Base-by-base conservation (phyloP, 257 asterid genomes). In the Agastache rugosa region DNA sequence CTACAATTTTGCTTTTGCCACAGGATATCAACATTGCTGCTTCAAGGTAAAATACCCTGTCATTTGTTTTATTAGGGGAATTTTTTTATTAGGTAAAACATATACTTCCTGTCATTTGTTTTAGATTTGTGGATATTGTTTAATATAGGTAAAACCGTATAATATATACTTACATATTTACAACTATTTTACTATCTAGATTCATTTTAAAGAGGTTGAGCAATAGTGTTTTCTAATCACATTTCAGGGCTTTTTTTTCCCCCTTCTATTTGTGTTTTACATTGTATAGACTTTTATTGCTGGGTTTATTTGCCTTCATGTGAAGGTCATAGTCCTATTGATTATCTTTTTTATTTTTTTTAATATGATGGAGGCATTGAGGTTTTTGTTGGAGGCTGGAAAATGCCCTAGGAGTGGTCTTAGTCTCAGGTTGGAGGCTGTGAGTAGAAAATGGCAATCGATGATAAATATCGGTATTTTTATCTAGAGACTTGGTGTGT, bases 1-100 rank as follows among this genome's bases (percentile, higher is more conserved):
- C 39, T n/a, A 42, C 44, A 35, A 66, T 0, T 82, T 73, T 70
- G 44, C 61, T 77, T 67, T 70, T 69, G 47, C 64, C 29, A 17
- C 88, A 90, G 96, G 92, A 79, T 58, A 74, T 62, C 37, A 86
- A 79, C 68, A 16, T 69, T 64, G 73, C 75, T 54, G 79, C 77
- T 17, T 80, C 85, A 55, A 88, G 92, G 93, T 90, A 85, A 77
- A 27, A 16, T 67, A 71, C 61, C 63, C 35, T 53, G 20, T 85
- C 29, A 3, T 58, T 67, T 66, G 67, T 50, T 66, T 42, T 55
- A 51, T 41, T 55, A 66, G 20, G 58, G 53, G 68, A 42, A 20
- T n/a, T 34, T 48, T n/a, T 47, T 51, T 35, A 14, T 63, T 45
- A 16, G 20, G 34, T 8, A 60, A 25, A 59, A 44, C 5, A 2